Percentiles rank a stretch among this genome's conserved stretches.
phyloP scores from a whole-genome alignment of 2,329 filamentous ascomycete species.

The Alternaria novae-zelandiae region DNA sequence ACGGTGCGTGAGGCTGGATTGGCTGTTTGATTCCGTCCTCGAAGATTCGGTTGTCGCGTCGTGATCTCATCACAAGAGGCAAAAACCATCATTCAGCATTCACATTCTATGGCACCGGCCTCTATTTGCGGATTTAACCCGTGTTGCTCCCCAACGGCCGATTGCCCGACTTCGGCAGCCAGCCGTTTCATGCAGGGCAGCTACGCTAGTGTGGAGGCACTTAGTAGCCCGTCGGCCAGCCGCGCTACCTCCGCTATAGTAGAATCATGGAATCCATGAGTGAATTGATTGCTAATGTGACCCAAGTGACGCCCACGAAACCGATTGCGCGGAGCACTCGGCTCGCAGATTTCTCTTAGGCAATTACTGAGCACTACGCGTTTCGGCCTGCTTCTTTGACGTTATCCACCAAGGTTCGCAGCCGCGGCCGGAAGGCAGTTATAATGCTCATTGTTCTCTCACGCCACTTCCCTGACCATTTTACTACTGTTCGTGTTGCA shows the following conservation, averaged over 20 bases:
- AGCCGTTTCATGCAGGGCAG: constrained; percentile 8
- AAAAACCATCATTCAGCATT: neutral
- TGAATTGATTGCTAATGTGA: constrained; percentile 27
- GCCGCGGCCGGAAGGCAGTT: constrained; percentile 12
- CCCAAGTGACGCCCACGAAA: constrained; percentile 13
- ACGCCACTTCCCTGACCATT: neutral
- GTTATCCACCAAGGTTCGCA: neutral
- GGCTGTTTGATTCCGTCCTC: neutral
- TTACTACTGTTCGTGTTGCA: constrained; percentile 4
- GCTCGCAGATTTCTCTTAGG: constrained; percentile 11
- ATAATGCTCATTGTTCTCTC: constrained; percentile 5
- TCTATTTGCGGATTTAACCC: neutral
- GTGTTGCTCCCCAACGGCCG: constrained; percentile 1
- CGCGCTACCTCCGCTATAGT: constrained; percentile 13
- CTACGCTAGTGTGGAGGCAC: constrained; percentile 4
- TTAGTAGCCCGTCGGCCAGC: constrained; percentile 18
- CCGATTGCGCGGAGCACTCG: constrained; percentile 11
- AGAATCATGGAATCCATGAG: constrained; percentile 19
- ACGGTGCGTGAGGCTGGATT: neutral
- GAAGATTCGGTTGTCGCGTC: neutral
- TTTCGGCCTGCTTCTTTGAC: constrained; percentile 11
- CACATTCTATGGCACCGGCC: neutral
- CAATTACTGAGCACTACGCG: constrained; percentile 10
- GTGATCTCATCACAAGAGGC: constrained; percentile 8
- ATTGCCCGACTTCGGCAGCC: constrained; percentile 11